phyloP scores from a whole-genome alignment of 768 basidiomycete genomes.

The Lactifluus piperatus region DNA sequence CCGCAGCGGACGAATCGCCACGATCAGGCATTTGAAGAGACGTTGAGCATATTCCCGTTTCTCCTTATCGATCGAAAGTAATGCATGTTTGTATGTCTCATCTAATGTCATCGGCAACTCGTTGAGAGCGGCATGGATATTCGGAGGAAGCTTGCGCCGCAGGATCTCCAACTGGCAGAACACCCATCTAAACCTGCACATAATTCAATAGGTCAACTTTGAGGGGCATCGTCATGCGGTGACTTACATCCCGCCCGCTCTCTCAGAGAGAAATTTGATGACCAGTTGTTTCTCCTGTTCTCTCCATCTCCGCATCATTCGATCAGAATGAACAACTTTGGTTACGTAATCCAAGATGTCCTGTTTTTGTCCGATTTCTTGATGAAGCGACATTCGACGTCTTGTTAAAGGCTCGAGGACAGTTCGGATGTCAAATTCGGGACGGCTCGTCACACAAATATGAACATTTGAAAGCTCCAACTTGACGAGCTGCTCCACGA shows the following conservation, averaged over 20 bases:
- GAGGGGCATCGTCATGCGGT: too few relatives aligned
- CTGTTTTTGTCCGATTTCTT: not conserved
- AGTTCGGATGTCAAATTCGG: too few relatives aligned
- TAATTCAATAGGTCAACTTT: too few relatives aligned
- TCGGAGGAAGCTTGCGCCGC: not conserved
- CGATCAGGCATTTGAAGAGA: too few relatives aligned
- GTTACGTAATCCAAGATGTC: not conserved
- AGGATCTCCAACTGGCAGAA: not conserved
- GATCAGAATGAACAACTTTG: not conserved
- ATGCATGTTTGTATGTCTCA: not conserved
- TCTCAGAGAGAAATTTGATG: not conserved
- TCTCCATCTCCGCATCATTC: not conserved
- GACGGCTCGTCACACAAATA: not conserved
- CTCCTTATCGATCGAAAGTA: not conserved
- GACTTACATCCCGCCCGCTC: too few relatives aligned
- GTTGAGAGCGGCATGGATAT: too few relatives aligned
- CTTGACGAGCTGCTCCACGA: too few relatives aligned
- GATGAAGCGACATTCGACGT: not conserved
- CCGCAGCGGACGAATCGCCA: slow-evolving; percentile 1
- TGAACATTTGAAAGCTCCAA: too few relatives aligned
- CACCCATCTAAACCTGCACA: too few relatives aligned
- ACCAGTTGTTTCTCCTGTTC: too few relatives aligned
- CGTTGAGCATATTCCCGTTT: too few relatives aligned
- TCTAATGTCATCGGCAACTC: too few relatives aligned
- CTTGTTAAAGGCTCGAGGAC: not conserved